Base-by-base conservation (phyloP, 345 rosid species). In the Acer saccharum region DNA sequence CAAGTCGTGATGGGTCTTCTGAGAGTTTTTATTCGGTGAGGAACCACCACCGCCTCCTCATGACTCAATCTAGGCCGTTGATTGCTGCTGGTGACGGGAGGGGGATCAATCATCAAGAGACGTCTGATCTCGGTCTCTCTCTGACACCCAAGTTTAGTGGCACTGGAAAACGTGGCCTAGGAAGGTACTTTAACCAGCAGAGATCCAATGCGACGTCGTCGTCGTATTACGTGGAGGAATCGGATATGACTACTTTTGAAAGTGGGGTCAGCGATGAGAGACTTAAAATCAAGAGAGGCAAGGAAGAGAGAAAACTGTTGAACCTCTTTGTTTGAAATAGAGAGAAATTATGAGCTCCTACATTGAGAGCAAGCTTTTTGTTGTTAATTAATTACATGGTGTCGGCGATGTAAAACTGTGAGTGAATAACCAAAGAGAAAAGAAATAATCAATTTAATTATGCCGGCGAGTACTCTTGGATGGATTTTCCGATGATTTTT, bases 261-360 rank as follows among this genome's bases (percentile, higher is more conserved):
- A 80, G 86, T 43, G 82, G 72, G 7, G 78, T 29, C n/a, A 60
- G 41, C 0, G 74, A 68, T 32, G 61, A 16, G 2, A 41, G 29
- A 29, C 58, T 54, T 17, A 25, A 48, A 27, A 35, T 35, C 39
- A 69, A 48, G 10, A 60, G 74, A 18, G 77, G 62, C 25, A 76
- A 67, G 25, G 25, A 68, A 23, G 76, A 83, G 73, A 90, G 75
- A 55, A 88, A 87, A 84, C 91, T 90, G 41, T 72, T 92, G 82
- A 90, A 92, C 73, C 88, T 92, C n/a, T 92, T 92, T 72, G 83
- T 86, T 71, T 92, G 79, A 87, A 1, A 12, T 35, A 29, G 61
- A 76, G 25, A 43, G 10, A 9, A 8, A 63, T 35, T 35, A 35
- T 4, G 39, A 35, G 39, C 7, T 5, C 0, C 39, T 35, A 4